Evolutionary conservation across 2,329 filamentous ascomycete species (phyloP).

Genomic region (Colletotrichum salicis): DNA sequence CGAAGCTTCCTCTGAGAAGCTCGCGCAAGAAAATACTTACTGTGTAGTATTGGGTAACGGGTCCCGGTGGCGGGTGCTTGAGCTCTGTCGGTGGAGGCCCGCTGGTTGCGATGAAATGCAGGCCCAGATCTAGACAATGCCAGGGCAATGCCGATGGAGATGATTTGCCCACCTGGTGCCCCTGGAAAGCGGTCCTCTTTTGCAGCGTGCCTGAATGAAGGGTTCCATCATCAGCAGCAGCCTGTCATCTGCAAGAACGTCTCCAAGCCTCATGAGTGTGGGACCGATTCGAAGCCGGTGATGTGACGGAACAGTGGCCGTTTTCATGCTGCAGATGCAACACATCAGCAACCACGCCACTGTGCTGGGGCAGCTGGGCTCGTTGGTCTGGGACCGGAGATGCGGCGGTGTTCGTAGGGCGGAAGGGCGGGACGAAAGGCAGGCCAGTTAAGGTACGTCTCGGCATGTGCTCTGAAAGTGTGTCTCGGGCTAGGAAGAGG

Average conservation of each 20-base stretch:
- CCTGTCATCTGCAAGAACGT: constrained; percentile 23
- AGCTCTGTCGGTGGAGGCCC: background rate
- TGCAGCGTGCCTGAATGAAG: constrained; percentile 11
- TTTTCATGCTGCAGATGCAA: constrained; percentile 29
- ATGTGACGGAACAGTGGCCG: constrained; percentile 31
- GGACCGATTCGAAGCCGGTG: constrained; percentile 17
- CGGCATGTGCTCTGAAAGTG: constrained; percentile 16
- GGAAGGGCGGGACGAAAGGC: background rate
- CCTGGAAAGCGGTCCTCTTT: constrained; percentile 11
- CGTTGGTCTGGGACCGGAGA: constrained; percentile 22
- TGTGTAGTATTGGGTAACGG: background rate
- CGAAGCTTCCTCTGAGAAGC: background rate
- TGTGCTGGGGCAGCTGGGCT: constrained; percentile 4
- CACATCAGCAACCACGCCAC: constrained; percentile 23
- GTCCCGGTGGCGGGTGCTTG: background rate
- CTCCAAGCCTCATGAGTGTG: constrained; percentile 10
- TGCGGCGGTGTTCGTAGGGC: constrained; percentile 7
- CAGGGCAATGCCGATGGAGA: background rate
- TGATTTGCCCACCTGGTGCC: background rate
- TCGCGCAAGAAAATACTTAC: background rate
- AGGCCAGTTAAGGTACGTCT: constrained; percentile 9
- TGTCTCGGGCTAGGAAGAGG: background rate
- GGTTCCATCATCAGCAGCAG: constrained; percentile 23
- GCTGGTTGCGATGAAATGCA: constrained; percentile 7
- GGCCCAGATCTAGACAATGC: constrained; percentile 3